Conservation (phyloP, 768 basidiomycete species). For the Candolleomyces efflorescens region DNA sequence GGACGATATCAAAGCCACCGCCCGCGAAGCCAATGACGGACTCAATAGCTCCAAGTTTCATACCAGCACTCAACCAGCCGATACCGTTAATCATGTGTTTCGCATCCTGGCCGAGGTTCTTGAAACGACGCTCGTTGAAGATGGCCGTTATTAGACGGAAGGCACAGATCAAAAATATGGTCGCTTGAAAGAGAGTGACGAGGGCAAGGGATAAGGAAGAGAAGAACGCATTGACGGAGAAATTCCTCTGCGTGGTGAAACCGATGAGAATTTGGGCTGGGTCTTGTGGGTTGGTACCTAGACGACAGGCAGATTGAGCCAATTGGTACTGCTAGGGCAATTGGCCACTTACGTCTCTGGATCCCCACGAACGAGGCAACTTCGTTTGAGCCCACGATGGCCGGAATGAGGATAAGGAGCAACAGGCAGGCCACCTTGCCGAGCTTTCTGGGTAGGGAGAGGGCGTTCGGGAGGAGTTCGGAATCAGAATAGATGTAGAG, state of each 20-base stretch:
- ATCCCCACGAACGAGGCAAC: slow-evolving; percentile 63
- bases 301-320: background rate
- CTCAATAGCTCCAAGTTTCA: slow-evolving; percentile 64
- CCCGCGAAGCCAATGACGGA: slow-evolving; percentile 58
- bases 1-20: slow-evolving; percentile 44
- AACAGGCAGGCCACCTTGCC: slow-evolving; percentile 39
- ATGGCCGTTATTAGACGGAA: slow-evolving; percentile 51
- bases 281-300: slow-evolving; percentile 1
- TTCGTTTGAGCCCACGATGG: slow-evolving; percentile 51
- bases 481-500: slow-evolving; percentile 52
- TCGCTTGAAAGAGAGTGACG: slow-evolving; percentile 51
- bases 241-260: slow-evolving; percentile 32
- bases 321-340: background rate
- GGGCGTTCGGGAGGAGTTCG: slow-evolving; percentile 51
- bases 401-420: slow-evolving; percentile 51
- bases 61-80: slow-evolving; percentile 58
- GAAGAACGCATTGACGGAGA: slow-evolving; percentile 52
- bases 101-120: slow-evolving; percentile 38
- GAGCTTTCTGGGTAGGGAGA: slow-evolving; percentile 32
- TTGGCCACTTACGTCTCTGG: slow-evolving; percentile 41
- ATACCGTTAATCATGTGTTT: slow-evolving; percentile 48
- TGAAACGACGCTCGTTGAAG: slow-evolving; percentile 48
- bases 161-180: slow-evolving; percentile 55
- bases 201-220: slow-evolving; percentile 57
- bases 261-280: slow-evolving; percentile 29